Percentiles rank a stretch among this genome's conserved stretches.
These are phyloP conservation scores for Suillus cothurnatus DNA, from an alignment of 768 basidiomycete genomes.

Conservation along the genomic window DNA sequence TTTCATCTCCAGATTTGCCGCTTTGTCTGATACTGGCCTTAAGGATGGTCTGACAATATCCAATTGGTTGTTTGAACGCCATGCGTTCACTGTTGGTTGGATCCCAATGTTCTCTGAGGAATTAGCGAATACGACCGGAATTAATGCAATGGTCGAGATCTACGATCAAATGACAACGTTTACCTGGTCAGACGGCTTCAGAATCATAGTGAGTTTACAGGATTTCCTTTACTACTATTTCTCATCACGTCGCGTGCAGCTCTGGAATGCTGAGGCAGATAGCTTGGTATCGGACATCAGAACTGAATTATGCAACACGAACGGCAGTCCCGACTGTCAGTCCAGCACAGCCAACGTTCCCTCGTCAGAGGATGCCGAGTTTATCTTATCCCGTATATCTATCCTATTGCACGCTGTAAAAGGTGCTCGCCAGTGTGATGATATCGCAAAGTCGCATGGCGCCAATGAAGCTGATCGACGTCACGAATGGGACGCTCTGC, in stretches of 20 bases:
- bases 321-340: not conserved
- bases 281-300: no score
- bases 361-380: not conserved
- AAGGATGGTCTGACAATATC: not conserved
- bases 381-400: not conserved
- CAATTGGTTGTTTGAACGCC: not conserved
- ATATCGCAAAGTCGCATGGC: not conserved
- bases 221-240: not conserved
- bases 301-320: not conserved
- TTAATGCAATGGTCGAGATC: no score
- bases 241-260: not conserved
- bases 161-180: no score
- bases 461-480: not conserved
- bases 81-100: not conserved
- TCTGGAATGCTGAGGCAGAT: not conserved
- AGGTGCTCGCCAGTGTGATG: not conserved
- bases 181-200: not conserved
- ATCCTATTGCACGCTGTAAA: not conserved
- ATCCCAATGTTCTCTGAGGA: not conserved
- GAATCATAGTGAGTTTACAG: not conserved
- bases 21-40: not conserved
- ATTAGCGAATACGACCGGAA: no score
- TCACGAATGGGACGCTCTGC: slow-evolving; percentile 3
- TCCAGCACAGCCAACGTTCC: no score
- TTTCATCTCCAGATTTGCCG: not conserved